Conservation (phyloP, 805 yeast species). For the Allodekkera sacchari region DNA sequence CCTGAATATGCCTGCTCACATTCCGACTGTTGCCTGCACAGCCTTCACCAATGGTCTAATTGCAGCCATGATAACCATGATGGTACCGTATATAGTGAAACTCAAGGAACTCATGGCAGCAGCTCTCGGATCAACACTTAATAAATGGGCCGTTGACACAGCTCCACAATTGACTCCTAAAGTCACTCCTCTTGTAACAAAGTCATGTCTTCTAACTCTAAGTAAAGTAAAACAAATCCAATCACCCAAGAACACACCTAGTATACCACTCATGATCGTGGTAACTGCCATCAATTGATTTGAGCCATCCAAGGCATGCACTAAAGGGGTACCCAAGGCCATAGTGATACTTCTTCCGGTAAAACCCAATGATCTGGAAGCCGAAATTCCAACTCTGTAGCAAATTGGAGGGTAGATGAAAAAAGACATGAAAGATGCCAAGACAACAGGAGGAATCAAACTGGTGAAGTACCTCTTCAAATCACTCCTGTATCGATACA, state of each 20-base stretch:
- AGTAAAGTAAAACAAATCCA: slow-evolving; percentile 35
- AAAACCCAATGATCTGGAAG: slow-evolving; percentile 59
- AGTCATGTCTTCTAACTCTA: slow-evolving; percentile 52
- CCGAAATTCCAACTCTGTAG: slow-evolving; percentile 52
- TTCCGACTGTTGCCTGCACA: slow-evolving; percentile 39
- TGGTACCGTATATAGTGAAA: slow-evolving; percentile 64
- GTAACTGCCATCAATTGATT: slow-evolving; percentile 69
- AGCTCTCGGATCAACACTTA: slow-evolving; percentile 67
- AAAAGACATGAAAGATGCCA: slow-evolving; percentile 48
- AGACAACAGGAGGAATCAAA: slow-evolving; percentile 50
- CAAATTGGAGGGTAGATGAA: slow-evolving; percentile 67
- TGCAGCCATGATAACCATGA: slow-evolving; percentile 62
- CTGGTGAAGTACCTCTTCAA: slow-evolving; percentile 49
- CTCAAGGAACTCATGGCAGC: slow-evolving; percentile 70
- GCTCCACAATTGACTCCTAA: slow-evolving; percentile 78
- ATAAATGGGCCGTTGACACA: slow-evolving; percentile 68
- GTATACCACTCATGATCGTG: slow-evolving; percentile 67
- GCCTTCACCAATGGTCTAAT: slow-evolving; percentile 45
- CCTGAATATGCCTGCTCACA: too few relatives aligned
- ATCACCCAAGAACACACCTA: slow-evolving; percentile 65
- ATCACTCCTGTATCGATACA: slow-evolving; percentile 66
- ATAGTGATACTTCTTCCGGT: slow-evolving; percentile 74
- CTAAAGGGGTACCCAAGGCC: slow-evolving; percentile 72
- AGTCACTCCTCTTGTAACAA: slow-evolving; percentile 67
- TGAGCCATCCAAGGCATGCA: slow-evolving; percentile 59